Conservation (phyloP, 169 alveolate species). For the Plasmodium sp. region DNA sequence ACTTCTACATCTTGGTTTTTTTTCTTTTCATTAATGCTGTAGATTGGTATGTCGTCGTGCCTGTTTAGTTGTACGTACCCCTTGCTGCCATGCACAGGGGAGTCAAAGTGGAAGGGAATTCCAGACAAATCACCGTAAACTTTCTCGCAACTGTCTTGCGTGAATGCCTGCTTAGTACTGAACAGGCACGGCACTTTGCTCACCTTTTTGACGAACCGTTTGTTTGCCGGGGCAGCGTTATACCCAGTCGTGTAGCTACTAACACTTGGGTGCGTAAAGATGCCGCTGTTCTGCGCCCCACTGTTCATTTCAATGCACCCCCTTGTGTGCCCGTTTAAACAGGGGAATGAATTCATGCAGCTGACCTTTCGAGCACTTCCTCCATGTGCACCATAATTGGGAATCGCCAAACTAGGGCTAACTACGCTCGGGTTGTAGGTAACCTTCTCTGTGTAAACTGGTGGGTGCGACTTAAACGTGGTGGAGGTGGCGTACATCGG, state of each 20-base stretch:
- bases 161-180: background rate
- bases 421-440: conserved; percentile 6
- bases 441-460: background rate
- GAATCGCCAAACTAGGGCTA: background rate
- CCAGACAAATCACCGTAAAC: background rate
- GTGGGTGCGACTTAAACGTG: background rate
- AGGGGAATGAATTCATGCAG: conserved; percentile 41
- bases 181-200: background rate
- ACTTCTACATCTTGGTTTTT: background rate
- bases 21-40: background rate
- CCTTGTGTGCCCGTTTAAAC: background rate
- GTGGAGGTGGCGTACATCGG: background rate
- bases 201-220: background rate
- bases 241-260: background rate
- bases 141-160: background rate
- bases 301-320: background rate
- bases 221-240: background rate
- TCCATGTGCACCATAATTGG: background rate
- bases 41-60: background rate
- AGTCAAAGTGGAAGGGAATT: background rate
- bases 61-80: background rate
- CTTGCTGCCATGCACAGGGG: background rate
- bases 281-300: background rate
- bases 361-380: background rate
- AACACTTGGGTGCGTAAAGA: background rate